Evolutionary conservation across 208 protist genomes (phyloP).

Genomic region (Balamuthia mandrillaris): DNA sequence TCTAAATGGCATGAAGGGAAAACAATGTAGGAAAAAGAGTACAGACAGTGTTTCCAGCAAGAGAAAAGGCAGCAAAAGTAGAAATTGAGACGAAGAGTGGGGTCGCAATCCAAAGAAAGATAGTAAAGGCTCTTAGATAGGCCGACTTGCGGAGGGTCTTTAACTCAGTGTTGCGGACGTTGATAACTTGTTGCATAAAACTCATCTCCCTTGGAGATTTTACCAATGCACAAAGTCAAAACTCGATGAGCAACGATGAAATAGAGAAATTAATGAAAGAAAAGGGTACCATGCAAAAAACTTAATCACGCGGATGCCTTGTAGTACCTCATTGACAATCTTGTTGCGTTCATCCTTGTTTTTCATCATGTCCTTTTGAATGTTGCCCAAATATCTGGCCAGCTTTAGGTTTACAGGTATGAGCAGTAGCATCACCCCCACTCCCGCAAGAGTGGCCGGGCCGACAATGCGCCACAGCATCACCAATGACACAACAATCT

Average conservation of each 20-base stretch:
- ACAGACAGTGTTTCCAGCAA: neutral
- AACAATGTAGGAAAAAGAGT: neutral
- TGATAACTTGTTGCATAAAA: slow-evolving; percentile 38
- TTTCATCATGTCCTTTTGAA: slow-evolving; percentile 46
- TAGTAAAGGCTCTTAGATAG: slow-evolving; percentile 10
- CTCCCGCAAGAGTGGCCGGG: slow-evolving; percentile 44
- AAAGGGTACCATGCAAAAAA: slow-evolving; percentile 79
- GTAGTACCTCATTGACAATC: slow-evolving; percentile 80
- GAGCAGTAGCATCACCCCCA: slow-evolving; percentile 55
- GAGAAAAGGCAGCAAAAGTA: slow-evolving; percentile 51
- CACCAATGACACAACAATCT: slow-evolving; percentile 56
- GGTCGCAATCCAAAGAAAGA: slow-evolving; percentile 19
- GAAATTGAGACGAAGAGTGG: slow-evolving; percentile 51
- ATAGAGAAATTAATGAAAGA: neutral
- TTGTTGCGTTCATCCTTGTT: slow-evolving; percentile 40
- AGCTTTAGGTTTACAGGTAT: slow-evolving; percentile 54
- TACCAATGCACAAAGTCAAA: neutral
- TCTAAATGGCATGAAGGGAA: neutral
- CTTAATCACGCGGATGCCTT: slow-evolving; percentile 85
- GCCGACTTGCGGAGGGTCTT: neutral
- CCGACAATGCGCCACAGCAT: slow-evolving; percentile 41
- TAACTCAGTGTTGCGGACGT: neutral
- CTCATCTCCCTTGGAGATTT: slow-evolving; percentile 30
- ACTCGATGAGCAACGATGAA: neutral
- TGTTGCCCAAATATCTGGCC: neutral